Percentiles rank a stretch among this genome's conserved stretches.
Conservation (phyloP, 306 rosid genomes). For the Acacia acuminata region DNA sequence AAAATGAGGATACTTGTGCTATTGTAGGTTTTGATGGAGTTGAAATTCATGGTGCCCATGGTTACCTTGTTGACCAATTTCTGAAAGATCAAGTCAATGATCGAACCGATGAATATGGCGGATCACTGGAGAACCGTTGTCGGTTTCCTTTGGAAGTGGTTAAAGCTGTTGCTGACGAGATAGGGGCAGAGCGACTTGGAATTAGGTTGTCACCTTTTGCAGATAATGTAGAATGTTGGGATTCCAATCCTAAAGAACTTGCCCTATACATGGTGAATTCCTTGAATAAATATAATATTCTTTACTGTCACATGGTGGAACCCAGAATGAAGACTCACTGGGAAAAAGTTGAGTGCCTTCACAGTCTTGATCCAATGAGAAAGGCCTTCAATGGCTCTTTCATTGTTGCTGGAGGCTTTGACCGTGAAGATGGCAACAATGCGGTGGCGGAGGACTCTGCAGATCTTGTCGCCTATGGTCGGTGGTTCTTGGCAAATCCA, state of each 20-base stretch:
- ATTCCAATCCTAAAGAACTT: background rate
- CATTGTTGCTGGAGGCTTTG: background rate
- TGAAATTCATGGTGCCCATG: background rate
- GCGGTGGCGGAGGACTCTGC: background rate
- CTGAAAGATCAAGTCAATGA: background rate
- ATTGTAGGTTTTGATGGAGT: background rate
- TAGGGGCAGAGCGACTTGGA: constrained; percentile 33
- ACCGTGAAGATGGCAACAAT: background rate
- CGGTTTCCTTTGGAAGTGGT: background rate
- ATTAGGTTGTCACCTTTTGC: constrained; percentile 68
- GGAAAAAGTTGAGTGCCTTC: background rate
- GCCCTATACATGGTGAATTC: background rate
- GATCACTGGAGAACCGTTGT: background rate
- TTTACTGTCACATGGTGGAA: background rate
- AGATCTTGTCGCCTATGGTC: background rate
- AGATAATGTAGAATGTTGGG: background rate
- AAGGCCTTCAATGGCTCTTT: background rate
- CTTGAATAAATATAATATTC: background rate
- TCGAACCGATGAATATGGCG: background rate
- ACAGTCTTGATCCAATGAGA: background rate
- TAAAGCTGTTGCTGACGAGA: background rate
- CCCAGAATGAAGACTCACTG: background rate
- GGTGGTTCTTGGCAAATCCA: constrained; percentile 6
- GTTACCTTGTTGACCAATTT: background rate
- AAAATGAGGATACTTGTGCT: background rate